Conservation (phyloP, 192 early-diverging fungal genomes). For the Dimargaris xerosporica region DNA sequence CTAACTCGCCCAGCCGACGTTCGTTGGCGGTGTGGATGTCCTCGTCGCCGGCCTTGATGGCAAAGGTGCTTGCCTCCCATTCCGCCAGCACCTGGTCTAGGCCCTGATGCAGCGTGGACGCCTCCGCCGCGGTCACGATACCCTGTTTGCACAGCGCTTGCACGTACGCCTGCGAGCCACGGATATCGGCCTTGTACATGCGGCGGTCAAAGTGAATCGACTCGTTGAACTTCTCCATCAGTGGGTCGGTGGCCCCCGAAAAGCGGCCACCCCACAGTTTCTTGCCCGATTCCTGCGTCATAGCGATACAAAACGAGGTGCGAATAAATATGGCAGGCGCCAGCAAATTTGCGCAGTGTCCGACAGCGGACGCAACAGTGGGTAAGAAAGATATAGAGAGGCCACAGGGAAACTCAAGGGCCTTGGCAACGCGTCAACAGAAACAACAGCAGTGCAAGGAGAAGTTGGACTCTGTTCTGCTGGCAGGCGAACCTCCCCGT, state of each 20-base stretch:
- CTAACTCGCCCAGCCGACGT: slow-evolving; percentile 77
- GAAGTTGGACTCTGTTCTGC: too few relatives aligned
- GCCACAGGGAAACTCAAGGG: too few relatives aligned
- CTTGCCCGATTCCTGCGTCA: too few relatives aligned
- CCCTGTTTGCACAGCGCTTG: slow-evolving; percentile 54
- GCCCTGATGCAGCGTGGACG: slow-evolving; percentile 51
- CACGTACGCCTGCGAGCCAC: slow-evolving; percentile 79
- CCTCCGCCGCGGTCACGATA: slow-evolving; percentile 67
- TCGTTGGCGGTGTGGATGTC: slow-evolving; percentile 99
- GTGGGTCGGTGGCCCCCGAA: slow-evolving; percentile 78
- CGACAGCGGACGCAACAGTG: too few relatives aligned
- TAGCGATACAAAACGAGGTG: too few relatives aligned
- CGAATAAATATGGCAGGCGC: too few relatives aligned
- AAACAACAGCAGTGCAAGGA: too few relatives aligned
- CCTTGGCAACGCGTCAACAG: too few relatives aligned
- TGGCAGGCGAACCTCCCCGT: too few relatives aligned
- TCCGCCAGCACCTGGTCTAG: slow-evolving; percentile 61
- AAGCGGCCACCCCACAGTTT: slow-evolving; percentile 80
- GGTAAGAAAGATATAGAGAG: too few relatives aligned
- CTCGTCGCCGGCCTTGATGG: slow-evolving; percentile 65
- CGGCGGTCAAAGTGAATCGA: slow-evolving; percentile 88
- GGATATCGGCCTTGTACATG: slow-evolving; percentile 79
- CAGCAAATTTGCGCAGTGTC: too few relatives aligned
- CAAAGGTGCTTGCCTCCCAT: slow-evolving; percentile 65
- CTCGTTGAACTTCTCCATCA: slow-evolving; percentile 95